A percentile compares a stretch with the other conserved stretches of the same genome.
These are phyloP conservation scores for Sarocladium kiliense DNA, from an alignment of 2,329 filamentous ascomycete genomes.

Conservation along the genomic window DNA sequence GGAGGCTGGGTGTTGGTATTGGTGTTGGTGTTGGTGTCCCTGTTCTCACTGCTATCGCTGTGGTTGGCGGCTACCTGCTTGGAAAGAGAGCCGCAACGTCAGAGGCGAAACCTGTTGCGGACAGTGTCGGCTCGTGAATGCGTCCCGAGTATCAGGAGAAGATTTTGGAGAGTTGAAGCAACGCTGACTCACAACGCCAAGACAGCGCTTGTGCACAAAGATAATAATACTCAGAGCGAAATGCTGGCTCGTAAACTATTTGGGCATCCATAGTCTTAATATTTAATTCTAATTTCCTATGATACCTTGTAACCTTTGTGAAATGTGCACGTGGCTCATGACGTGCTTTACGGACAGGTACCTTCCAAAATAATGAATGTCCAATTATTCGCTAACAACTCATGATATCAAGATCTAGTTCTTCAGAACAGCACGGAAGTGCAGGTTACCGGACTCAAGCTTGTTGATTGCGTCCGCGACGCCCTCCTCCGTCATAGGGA, in stretches of 20 bases:
- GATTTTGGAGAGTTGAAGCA: not conserved
- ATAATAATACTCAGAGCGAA: too few species aligned
- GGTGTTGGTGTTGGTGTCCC: constrained; percentile 5
- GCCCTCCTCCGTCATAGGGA: constrained; percentile 19
- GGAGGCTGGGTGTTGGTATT: constrained; percentile 3
- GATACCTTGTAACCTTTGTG: too few species aligned
- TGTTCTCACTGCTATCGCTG: not conserved
- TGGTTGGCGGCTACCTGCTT: not conserved
- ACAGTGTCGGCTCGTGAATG: not conserved
- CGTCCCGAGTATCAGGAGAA: too few species aligned
- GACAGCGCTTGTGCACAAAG: too few species aligned
- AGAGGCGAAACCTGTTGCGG: not conserved
- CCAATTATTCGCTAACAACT: not conserved
- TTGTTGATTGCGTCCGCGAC: constrained; percentile 25
- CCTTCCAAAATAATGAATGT: too few species aligned
- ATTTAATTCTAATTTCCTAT: too few species aligned
- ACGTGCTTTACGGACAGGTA: too few species aligned
- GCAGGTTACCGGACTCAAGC: constrained; percentile 23
- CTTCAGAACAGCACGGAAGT: constrained; percentile 26
- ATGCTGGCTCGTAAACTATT: too few species aligned
- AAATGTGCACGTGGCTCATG: too few species aligned
- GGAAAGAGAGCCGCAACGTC: not conserved
- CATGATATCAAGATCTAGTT: not conserved
- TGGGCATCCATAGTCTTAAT: too few species aligned
- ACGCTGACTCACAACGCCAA: too few species aligned